A percentile compares a stretch with the other conserved stretches of the same genome.
These are phyloP conservation scores for Paramecium sonneborni DNA, from an alignment of 73 alveolate species.

Conservation along the genomic window DNA sequence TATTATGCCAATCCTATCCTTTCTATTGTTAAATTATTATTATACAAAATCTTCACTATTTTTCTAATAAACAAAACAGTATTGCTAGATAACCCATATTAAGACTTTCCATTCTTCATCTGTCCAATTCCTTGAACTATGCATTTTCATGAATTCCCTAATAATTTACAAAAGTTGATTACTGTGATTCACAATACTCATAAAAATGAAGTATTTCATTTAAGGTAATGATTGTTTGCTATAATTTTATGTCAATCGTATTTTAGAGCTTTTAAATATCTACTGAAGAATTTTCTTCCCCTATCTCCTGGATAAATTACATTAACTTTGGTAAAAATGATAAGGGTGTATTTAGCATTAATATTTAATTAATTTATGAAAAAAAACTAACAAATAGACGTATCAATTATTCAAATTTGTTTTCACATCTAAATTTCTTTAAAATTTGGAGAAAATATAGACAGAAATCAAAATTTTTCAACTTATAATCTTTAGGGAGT, in stretches of 20 bases:
- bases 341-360: neutral
- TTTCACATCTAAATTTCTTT: too few relatives aligned
- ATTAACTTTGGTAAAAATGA: neutral
- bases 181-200: constrained; percentile 49
- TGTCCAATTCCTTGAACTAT: constrained; percentile 51
- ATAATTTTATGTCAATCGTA: neutral
- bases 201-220: constrained; percentile 50
- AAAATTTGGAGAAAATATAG: too few relatives aligned
- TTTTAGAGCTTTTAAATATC: neutral
- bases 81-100: constrained; percentile 7
- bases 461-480: too few relatives aligned
- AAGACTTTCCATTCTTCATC: constrained; percentile 60
- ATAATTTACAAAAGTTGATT: neutral
- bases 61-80: neutral
- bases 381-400: neutral
- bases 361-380: neutral
- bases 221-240: neutral
- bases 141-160: constrained; percentile 45
- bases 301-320: neutral
- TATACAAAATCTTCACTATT: neutral
- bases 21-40: neutral
- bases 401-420: neutral
- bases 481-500: too few relatives aligned
- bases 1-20: neutral
- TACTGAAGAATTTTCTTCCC: neutral